Base-by-base conservation (phyloP, 306 rosid genomes). In the Lathyrus sativus region DNA sequence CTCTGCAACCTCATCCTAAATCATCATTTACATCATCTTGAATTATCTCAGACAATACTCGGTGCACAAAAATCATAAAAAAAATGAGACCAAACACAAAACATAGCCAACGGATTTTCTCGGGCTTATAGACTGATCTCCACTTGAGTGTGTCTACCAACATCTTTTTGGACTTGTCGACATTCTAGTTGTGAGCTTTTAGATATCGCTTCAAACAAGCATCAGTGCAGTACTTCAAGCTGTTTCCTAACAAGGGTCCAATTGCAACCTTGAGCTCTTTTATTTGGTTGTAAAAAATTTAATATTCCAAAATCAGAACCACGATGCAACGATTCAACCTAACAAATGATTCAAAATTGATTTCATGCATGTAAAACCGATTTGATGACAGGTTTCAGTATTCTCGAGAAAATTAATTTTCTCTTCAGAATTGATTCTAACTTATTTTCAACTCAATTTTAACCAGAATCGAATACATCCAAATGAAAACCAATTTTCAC, bases 61-160 rank as follows among this genome's bases (percentile, higher is more conserved):
- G 65, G n/a, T 24, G 46, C 33, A 64, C 37, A 45, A 73, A 72
- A 72, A 10, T 31, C 61, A 57, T 19, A n/a, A n/a, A 24, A 12
- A 67, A 22, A 66, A 53, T 14, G 15, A 62, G 53, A 80, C 70
- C 76, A 77, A 87, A n/a, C 86, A 85, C 43, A n/a, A n/a, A 33
- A 31, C 78, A 78, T 85, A 92, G 96, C 98, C 98, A 92, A 46
- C 87, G 91, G 56, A 87, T 92, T 79, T 88, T 85, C 79, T 92
- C 96, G 2, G 98, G 98, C 78, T 81, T 89, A 78, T 60, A 89
- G 49, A 70, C 78, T 46, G 87, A 77, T 78, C 98, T 88, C 98
- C 96, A 89, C 55, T 38, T 76, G 11, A 92, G 89, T 2, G 98
- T 79, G n/a, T 87, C 96, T 39, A 78, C 86, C 75, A 89, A 69